Evolutionary conservation across 192 early-diverging fungal species (phyloP), one percentile per base, ranked within the genome.

Genomic region (Gigaspora rosea): DNA sequence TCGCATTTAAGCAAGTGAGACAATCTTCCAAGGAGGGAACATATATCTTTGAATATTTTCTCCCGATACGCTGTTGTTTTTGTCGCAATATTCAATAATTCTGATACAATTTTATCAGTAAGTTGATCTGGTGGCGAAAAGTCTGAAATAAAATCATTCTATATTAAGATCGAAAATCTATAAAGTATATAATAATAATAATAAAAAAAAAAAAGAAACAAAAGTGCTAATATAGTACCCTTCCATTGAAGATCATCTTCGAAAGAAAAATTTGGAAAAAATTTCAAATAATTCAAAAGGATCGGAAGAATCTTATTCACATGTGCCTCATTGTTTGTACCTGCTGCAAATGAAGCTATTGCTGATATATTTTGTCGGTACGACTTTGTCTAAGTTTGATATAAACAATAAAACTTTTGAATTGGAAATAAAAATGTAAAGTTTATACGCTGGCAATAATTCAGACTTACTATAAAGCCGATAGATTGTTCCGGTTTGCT

Each of bases 101-200:
- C 77, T 10, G 58, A 64, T 46, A 79, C 73, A 32, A 84, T 56
- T 35, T 57, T 78, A 12, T n/a, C 62, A 13, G 80, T 78, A 20
- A 84, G 58, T 18, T 59, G 75, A 54, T 83, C 82, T 0, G 80
- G 78, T n/a, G 77, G 75, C 8, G 79, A 80, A 27, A 73, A 79
- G 32, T 76, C 82, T 83, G 41, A 3, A 35, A 13, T 63, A 13
- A 33, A 63, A 35, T n/a, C n/a, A 59, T 59, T 59, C 20, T 12
- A 18, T 18, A 50, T 32, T 13, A 47, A 46, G 32, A 32, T 20
- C 27, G 46, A 41, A 6, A 13, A 68, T 10, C 2, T 48, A 52
- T 35, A 22, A 5, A 41, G 12, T 51, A 36, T 9, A 58, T n/a
- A 6, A 73, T 47, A 36, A 36, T 48, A n/a, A 58, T 13, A 32